These are phyloP conservation scores for Penicillium argentinense DNA, from an alignment of 495 filamentous ascomycete species.

Conservation along the genomic window DNA sequence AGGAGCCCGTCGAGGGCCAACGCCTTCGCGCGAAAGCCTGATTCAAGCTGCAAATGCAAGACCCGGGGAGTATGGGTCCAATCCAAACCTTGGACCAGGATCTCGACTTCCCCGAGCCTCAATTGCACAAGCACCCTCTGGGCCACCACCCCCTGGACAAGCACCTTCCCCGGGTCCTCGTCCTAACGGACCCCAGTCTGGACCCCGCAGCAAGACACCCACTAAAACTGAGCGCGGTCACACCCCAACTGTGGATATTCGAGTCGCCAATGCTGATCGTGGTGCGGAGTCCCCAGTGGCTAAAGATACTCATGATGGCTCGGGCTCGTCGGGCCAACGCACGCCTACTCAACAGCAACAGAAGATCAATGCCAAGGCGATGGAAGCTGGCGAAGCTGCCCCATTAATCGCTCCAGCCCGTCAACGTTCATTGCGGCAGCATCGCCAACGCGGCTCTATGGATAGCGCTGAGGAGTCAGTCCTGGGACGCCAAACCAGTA, in stretches of 20 bases:
- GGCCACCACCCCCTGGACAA: constrained; percentile 85
- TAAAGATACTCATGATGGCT: constrained; percentile 49
- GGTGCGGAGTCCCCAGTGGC: constrained; percentile 56
- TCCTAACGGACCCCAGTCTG: constrained; percentile 35
- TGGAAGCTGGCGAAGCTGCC: constrained; percentile 51
- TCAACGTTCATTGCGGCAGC: constrained; percentile 44
- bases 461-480: constrained; percentile 49
- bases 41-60: constrained; percentile 28
- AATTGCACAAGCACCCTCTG: constrained; percentile 68
- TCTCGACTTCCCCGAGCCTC: constrained; percentile 72
- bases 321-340: constrained; percentile 56
- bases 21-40: constrained; percentile 54
- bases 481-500: constrained; percentile 40
- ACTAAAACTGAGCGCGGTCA: constrained; percentile 51
- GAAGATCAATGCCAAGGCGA: constrained; percentile 43
- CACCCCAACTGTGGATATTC: constrained; percentile 52
- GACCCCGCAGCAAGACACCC: constrained; percentile 58
- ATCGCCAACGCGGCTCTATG: constrained; percentile 43
- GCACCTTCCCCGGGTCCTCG: constrained; percentile 77
- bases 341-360: constrained; percentile 58
- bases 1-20: constrained; percentile 45
- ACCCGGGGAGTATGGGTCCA: constrained; percentile 31
- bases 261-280: constrained; percentile 43
- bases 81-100: constrained; percentile 41
- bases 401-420: constrained; percentile 45